Base-by-base conservation (phyloP, 345 rosid species). In the Citrus cavaleriei region DNA sequence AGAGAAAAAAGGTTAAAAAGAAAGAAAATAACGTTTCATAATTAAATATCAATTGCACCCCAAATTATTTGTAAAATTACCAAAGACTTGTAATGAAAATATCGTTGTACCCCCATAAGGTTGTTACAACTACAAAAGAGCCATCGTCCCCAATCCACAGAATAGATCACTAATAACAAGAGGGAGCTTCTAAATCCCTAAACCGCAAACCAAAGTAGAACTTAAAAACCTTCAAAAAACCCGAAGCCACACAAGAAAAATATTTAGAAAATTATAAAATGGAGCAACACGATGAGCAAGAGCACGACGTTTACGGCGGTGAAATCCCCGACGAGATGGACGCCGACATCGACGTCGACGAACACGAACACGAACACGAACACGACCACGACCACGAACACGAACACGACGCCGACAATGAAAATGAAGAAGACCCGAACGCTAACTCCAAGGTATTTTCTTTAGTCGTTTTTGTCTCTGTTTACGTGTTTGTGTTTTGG, bases 321-420 rank as follows among this genome's bases (percentile, higher is more conserved):
- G 97, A 93, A 71, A 91, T 93, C 80, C 92, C 97, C 2, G 93
- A 91, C 58, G 98, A 90, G 82, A 93, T 93, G 90, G 96, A 91
- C 70, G 92, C 88, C 77, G 92, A 93, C 61, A 75, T 84, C 58
- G 89, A 87, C 64, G 91, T 87, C 74, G 97, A 88, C 7, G 91
- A 89, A 6, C 60, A 57, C 25, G 60, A 55, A 77, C 85, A 87
- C 68, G 88, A 86, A 1, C 38, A 37, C 7, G 82, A 6, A 0
- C 10, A 89, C 85, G 37, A 62, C 63, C 61, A 88, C 84, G 71
- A 30, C 2, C 4, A 32, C 35, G 35, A 34, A 0, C 35, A 34
- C 6, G 35, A 78, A 78, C 85, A 87, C 68, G 88, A 86, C 61
- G 81, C 78, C 72, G 89, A 86, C 71, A 81, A 84, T 7, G 90